phyloP scores from a whole-genome alignment of 768 basidiomycete species.

The Pseudohyphozyma bogoriensis region DNA sequence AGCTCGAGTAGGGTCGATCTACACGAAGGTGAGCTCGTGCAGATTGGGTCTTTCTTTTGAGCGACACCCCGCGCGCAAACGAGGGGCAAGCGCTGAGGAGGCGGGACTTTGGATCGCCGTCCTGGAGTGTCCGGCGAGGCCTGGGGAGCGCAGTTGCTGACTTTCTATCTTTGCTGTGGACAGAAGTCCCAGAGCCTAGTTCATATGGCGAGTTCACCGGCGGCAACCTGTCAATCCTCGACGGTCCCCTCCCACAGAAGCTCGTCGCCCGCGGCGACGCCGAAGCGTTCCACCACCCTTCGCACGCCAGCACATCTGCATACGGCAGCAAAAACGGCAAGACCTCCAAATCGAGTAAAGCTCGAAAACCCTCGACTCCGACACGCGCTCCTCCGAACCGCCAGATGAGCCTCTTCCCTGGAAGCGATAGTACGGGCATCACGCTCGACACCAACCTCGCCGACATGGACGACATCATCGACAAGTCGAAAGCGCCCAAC shows the following conservation, averaged over 20 bases:
- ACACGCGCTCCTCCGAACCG: background rate
- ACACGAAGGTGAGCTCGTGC: background rate
- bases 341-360: background rate
- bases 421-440: slow-evolving; percentile 33
- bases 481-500: too few relatives aligned
- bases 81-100: too few relatives aligned
- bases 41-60: too few relatives aligned
- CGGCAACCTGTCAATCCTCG: too few relatives aligned
- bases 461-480: slow-evolving; percentile 72
- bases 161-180: too few relatives aligned
- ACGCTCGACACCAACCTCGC: slow-evolving; percentile 59
- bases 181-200: too few relatives aligned
- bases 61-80: too few relatives aligned
- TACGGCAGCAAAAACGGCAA: background rate
- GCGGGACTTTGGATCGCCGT: too few relatives aligned
- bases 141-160: background rate
- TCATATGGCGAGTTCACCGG: too few relatives aligned
- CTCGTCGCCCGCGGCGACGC: background rate
- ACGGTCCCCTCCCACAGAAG: too few relatives aligned
- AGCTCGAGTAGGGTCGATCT: background rate
- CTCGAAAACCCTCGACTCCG: background rate
- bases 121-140: too few relatives aligned
- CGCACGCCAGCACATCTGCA: background rate
- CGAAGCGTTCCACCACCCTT: background rate
- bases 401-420: slow-evolving; percentile 7